Conservation (phyloP, 768 basidiomycete species). For the Leccinum truebloodii region DNA sequence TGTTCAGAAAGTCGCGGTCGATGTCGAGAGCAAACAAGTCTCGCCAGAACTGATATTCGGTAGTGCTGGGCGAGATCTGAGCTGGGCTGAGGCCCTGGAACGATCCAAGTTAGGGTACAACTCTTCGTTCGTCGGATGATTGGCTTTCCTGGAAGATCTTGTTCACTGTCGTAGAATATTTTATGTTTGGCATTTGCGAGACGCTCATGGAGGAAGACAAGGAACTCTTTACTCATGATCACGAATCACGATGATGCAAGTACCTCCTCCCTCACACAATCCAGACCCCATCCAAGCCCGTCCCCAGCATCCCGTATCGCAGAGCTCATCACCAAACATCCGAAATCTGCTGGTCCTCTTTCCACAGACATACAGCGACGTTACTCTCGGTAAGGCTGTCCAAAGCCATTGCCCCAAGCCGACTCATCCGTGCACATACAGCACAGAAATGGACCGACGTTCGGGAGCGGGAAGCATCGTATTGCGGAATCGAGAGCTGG, state of each 20-base stretch:
- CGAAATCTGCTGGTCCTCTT: slow-evolving; percentile 55
- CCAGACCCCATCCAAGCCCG: slow-evolving; percentile 5
- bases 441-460: slow-evolving; percentile 75
- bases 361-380: slow-evolving; percentile 78
- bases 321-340: slow-evolving; percentile 57
- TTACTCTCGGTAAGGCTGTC: slow-evolving; percentile 51
- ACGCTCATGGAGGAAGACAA: slow-evolving; percentile 17
- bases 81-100: slow-evolving; percentile 28
- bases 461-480: slow-evolving; percentile 19
- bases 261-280: too few relatives aligned
- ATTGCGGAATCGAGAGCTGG: too few relatives aligned
- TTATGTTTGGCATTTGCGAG: slow-evolving; percentile 39
- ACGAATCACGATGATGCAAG: slow-evolving; percentile 10
- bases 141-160: slow-evolving; percentile 47
- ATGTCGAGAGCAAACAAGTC: slow-evolving; percentile 53
- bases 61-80: slow-evolving; percentile 46
- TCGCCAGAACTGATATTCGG: slow-evolving; percentile 50
- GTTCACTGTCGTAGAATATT: slow-evolving; percentile 46
- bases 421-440: slow-evolving; percentile 28
- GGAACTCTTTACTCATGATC: neutral
- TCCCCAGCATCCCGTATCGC: slow-evolving; percentile 48
- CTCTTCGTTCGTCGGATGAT: neutral
- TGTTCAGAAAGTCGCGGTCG: slow-evolving; percentile 46
- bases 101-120: slow-evolving; percentile 1
- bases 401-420: neutral